phyloP scores from a whole-genome alignment of 768 basidiomycete species.

The Leccinum arenicola region DNA sequence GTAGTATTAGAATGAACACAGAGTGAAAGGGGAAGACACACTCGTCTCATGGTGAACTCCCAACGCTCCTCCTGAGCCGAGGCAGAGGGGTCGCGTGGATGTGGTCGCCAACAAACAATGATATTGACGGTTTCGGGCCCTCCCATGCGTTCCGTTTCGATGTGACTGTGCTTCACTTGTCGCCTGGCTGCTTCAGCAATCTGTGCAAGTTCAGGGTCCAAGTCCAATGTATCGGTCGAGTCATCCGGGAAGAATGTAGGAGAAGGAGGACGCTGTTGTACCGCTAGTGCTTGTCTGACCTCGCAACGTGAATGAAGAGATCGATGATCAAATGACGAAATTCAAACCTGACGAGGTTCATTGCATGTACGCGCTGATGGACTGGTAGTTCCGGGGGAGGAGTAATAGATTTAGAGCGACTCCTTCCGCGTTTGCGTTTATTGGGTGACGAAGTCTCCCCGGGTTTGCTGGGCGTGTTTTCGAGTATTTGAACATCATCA shows the following conservation, averaged over 20 bases:
- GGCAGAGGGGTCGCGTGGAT: slow-evolving; percentile 50
- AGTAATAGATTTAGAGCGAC: slow-evolving; percentile 71
- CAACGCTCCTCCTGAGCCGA: slow-evolving; percentile 40
- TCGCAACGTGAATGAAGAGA: slow-evolving; percentile 3
- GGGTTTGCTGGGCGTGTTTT: slow-evolving; percentile 27
- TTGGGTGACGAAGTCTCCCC: slow-evolving; percentile 25
- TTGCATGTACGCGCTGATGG: slow-evolving; percentile 54
- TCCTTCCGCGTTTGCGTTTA: slow-evolving; percentile 48
- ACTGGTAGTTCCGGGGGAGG: slow-evolving; percentile 65
- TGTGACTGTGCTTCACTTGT: slow-evolving; percentile 26
- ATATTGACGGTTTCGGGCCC: slow-evolving; percentile 43
- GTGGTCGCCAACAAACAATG: slow-evolving; percentile 61
- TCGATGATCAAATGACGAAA: background rate
- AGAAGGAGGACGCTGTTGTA: slow-evolving; percentile 42
- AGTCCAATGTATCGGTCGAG: slow-evolving; percentile 45
- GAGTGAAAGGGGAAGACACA: slow-evolving; percentile 28
- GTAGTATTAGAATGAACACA: background rate
- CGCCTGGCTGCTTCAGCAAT: slow-evolving; percentile 45
- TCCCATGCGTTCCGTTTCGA: slow-evolving; percentile 27
- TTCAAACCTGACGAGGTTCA: slow-evolving; percentile 57
- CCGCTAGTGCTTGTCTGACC: slow-evolving; percentile 47
- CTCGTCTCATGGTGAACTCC: slow-evolving; percentile 59
- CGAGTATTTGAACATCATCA: slow-evolving; percentile 41
- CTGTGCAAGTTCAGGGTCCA: slow-evolving; percentile 61
- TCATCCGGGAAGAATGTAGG: slow-evolving; percentile 44